phyloP scores from a whole-genome alignment of 1,284 basidiomycete species.

The Ganoderma leucocontextum region DNA sequence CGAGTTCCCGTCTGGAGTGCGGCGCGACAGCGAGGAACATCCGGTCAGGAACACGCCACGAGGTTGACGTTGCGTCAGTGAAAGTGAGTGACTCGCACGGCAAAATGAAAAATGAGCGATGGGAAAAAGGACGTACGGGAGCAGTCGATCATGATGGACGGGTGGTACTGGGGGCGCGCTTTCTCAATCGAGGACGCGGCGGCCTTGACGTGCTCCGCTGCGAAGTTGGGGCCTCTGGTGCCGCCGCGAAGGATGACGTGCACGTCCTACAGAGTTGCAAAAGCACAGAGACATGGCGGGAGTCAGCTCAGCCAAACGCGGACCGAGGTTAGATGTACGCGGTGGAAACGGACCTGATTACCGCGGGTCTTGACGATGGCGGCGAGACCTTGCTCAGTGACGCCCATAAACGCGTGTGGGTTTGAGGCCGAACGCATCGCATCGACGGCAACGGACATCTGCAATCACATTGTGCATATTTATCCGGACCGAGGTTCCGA shows the following conservation, averaged over 20 bases:
- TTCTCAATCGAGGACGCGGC: slow-evolving; percentile 78
- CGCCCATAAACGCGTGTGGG: slow-evolving; percentile 98
- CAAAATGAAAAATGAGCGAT: slow-evolving; percentile 1
- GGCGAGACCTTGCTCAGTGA: slow-evolving; percentile 94
- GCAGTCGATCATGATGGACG: slow-evolving; percentile 88
- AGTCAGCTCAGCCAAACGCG: background rate
- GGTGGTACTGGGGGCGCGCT: slow-evolving; percentile 66
- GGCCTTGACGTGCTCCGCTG: slow-evolving; percentile 76
- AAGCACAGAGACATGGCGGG: background rate
- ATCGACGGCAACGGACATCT: slow-evolving; percentile 85
- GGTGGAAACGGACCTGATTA: slow-evolving; percentile 55
- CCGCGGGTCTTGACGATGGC: slow-evolving; percentile 96
- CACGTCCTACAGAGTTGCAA: slow-evolving; percentile 62
- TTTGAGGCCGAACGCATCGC: slow-evolving; percentile 94
- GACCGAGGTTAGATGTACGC: background rate
- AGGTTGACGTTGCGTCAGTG: background rate
- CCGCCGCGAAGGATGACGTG: slow-evolving; percentile 96
- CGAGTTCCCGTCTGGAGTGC: slow-evolving; percentile 83
- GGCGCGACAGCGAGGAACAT: background rate
- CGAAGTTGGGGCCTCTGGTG: slow-evolving; percentile 87
- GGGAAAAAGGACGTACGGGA: slow-evolving; percentile 59
- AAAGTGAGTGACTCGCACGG: background rate
- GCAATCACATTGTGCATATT: background rate
- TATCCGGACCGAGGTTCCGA: background rate
- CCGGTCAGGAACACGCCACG: background rate